A percentile compares a stretch with the other conserved stretches of the same genome.
Conservation (phyloP, 116 monocot species). For the Iris pallida region DNA sequence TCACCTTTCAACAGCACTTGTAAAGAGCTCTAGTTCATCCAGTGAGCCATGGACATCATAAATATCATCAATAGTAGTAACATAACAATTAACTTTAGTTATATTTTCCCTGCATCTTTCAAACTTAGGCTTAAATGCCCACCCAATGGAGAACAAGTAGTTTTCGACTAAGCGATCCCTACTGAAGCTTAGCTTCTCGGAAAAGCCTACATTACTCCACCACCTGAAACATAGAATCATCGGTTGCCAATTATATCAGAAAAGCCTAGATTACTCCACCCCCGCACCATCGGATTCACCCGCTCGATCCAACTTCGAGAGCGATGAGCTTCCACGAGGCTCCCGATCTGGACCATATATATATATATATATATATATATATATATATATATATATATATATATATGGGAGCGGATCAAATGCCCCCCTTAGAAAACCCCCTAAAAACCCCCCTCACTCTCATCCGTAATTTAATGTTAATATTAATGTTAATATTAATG, state of each 20-base stretch:
- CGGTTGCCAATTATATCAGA: background rate
- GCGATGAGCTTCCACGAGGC: too few relatives aligned
- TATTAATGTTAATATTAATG: too few relatives aligned
- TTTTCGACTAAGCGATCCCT: slow-evolving; percentile 11
- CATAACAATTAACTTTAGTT: slow-evolving; percentile 8
- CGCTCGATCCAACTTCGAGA: too few relatives aligned
- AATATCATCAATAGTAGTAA: slow-evolving; percentile 20
- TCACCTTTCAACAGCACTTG: slow-evolving; percentile 20
- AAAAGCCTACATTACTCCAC: slow-evolving; percentile 5
- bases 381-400: too few relatives aligned
- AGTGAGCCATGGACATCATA: slow-evolving; percentile 28
- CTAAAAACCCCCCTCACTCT: too few relatives aligned
- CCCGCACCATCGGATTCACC: too few relatives aligned
- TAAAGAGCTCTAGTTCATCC: slow-evolving; percentile 22
- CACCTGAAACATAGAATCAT: slow-evolving; percentile 3
- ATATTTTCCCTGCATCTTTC: slow-evolving; percentile 1
- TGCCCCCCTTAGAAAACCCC: too few relatives aligned
- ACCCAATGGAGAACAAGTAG: slow-evolving; percentile 11
- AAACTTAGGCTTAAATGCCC: slow-evolving; percentile 8
- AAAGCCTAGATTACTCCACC: background rate
- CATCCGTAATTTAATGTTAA: too few relatives aligned
- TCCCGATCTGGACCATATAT: too few relatives aligned
- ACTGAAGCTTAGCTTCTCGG: background rate
- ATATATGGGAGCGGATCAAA: too few relatives aligned
- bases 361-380: too few relatives aligned